phyloP scores from a whole-genome alignment of 148 eudicot species.

The Rhododendron ovatum region DNA sequence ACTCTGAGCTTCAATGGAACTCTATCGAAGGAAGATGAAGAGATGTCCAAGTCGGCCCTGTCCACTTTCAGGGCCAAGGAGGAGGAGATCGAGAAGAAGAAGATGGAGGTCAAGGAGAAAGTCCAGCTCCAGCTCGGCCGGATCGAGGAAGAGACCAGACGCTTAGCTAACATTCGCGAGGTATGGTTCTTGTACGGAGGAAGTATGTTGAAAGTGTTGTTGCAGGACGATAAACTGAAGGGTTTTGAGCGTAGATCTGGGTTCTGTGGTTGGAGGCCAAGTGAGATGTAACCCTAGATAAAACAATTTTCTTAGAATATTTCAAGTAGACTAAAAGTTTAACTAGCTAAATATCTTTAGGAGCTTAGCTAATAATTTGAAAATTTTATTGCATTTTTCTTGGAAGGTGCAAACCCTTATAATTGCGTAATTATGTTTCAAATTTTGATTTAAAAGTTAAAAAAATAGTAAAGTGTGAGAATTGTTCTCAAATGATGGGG shows the following conservation, averaged over 20 bases:
- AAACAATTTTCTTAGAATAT: not conserved
- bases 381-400: not conserved
- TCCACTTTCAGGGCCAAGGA: constrained; percentile 68
- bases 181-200: constrained; percentile 20
- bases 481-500: not conserved
- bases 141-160: constrained; percentile 79
- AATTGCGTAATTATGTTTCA: not conserved
- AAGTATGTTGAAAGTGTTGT: not conserved
- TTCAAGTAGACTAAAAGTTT: not conserved
- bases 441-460: not conserved
- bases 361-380: not conserved
- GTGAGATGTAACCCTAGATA: not conserved
- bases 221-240: not conserved
- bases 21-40: constrained; percentile 40
- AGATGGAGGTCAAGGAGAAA: constrained; percentile 70
- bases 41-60: constrained; percentile 49
- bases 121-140: constrained; percentile 83
- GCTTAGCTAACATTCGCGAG: constrained; percentile 78
- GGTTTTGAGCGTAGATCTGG: not conserved
- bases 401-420: not conserved
- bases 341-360: not conserved
- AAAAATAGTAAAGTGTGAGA: not conserved
- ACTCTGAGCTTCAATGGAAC: constrained; percentile 53
- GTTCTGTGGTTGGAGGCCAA: not conserved
- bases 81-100: constrained; percentile 91